These are phyloP conservation scores for Colletotrichum paranaense DNA, from an alignment of 2,329 filamentous ascomycete genomes.

Conservation along the genomic window DNA sequence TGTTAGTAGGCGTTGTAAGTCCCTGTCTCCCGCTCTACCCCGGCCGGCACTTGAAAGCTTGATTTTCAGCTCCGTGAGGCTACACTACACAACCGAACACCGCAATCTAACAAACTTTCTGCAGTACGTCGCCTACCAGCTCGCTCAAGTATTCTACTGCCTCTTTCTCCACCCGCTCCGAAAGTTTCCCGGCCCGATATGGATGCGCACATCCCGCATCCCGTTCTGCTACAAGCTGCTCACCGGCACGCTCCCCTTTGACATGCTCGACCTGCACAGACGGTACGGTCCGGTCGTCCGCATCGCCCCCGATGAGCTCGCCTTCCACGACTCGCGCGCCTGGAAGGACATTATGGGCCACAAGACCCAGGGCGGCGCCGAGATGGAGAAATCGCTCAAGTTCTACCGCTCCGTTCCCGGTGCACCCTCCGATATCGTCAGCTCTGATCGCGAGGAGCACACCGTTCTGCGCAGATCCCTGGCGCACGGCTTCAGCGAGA, in stretches of 20 bases:
- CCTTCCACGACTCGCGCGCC: constrained; percentile 49
- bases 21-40: background rate
- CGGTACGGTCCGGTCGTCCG: constrained; percentile 59
- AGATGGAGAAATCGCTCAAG: constrained; percentile 31
- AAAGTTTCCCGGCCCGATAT: constrained; percentile 42
- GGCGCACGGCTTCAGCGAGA: constrained; percentile 40
- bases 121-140: constrained; percentile 12
- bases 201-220: constrained; percentile 21
- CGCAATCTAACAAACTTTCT: constrained; percentile 5
- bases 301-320: constrained; percentile 58
- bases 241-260: constrained; percentile 41
- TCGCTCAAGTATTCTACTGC: constrained; percentile 38
- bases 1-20: constrained; percentile 19
- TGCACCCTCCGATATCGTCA: constrained; percentile 35
- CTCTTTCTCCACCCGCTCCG: constrained; percentile 46
- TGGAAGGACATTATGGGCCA: constrained; percentile 56
- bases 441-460: constrained; percentile 27
- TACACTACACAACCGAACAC: background rate
- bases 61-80: too few species aligned
- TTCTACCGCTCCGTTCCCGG: constrained; percentile 25
- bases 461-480: constrained; percentile 32
- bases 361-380: constrained; percentile 27
- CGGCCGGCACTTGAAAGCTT: background rate
- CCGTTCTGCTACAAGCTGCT: constrained; percentile 27
- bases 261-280: constrained; percentile 48